Evolutionary conservation across 2,329 filamentous ascomycete genomes (phyloP).

Genomic region (Neofusicoccum parvum): DNA sequence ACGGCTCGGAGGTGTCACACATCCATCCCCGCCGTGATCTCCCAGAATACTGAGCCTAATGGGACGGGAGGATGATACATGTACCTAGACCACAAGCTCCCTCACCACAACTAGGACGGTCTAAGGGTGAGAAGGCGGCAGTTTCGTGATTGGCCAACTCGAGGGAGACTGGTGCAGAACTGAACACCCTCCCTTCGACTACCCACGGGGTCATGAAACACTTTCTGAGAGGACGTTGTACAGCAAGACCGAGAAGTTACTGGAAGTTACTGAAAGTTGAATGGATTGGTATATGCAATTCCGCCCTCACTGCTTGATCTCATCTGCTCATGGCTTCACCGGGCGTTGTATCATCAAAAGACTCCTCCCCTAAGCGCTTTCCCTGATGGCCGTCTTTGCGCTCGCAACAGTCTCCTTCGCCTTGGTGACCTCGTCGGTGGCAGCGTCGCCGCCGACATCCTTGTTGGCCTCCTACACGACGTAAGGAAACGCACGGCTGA

Average conservation of each 20-base stretch:
- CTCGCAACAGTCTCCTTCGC: constrained; percentile 45
- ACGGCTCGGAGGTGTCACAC: too few species aligned
- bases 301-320: neutral
- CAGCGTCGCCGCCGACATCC: constrained; percentile 39
- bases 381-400: constrained; percentile 44
- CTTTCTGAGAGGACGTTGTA: too few species aligned
- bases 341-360: neutral
- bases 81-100: too few species aligned
- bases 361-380: constrained; percentile 26
- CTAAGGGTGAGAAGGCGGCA: too few species aligned
- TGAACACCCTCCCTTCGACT: too few species aligned
- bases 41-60: too few species aligned
- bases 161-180: too few species aligned
- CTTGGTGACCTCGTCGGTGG: constrained; percentile 49
- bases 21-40: too few species aligned
- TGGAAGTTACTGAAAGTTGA: neutral
- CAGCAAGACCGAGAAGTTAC: neutral
- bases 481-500: constrained; percentile 1
- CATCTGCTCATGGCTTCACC: neutral
- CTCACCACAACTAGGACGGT: too few species aligned
- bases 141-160: too few species aligned
- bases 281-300: neutral
- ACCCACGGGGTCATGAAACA: too few species aligned
- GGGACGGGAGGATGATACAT: too few species aligned
- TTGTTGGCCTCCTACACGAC: constrained; percentile 44